A percentile compares a stretch with the other conserved stretches of the same genome.
Evolutionary conservation across 1,284 basidiomycete genomes (phyloP).

Genomic region (Malassezia equina): DNA sequence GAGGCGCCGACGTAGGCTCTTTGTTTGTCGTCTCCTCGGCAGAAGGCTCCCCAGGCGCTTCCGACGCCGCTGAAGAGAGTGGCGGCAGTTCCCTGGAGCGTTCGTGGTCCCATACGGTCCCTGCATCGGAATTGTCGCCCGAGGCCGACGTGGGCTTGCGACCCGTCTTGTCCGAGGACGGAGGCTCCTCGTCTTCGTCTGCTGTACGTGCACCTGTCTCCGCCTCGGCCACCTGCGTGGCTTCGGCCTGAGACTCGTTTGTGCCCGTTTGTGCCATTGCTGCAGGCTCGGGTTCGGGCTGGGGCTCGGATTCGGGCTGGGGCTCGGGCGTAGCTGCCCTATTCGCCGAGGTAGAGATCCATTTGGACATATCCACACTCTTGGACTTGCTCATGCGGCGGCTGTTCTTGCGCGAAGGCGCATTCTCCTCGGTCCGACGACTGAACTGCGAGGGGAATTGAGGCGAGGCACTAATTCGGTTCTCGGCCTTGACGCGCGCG

Average conservation of each 20-base stretch:
- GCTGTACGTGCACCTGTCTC: not conserved
- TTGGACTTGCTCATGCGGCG: not conserved
- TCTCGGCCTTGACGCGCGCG: constrained; percentile 1
- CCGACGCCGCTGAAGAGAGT: not conserved
- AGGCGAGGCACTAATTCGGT: not conserved
- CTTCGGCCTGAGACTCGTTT: no score
- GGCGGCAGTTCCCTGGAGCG: not conserved
- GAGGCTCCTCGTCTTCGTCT: not conserved
- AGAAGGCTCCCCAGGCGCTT: not conserved
- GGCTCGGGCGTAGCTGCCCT: not conserved
- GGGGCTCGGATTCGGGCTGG: not conserved
- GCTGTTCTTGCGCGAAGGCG: not conserved
- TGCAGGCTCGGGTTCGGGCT: no score
- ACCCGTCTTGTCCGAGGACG: not conserved
- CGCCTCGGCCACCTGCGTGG: no score
- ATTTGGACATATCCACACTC: not conserved
- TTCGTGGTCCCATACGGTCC: not conserved
- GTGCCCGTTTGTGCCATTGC: no score
- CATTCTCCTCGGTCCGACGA: not conserved
- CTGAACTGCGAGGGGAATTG: not conserved
- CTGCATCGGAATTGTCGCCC: not conserved
- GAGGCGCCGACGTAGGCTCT: not conserved
- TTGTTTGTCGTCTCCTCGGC: not conserved
- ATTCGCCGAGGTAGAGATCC: not conserved
- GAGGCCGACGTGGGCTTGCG: not conserved